These are phyloP conservation scores for Aspergillus carlsbadensis DNA, from an alignment of 495 filamentous ascomycete genomes.

Conservation along the genomic window DNA sequence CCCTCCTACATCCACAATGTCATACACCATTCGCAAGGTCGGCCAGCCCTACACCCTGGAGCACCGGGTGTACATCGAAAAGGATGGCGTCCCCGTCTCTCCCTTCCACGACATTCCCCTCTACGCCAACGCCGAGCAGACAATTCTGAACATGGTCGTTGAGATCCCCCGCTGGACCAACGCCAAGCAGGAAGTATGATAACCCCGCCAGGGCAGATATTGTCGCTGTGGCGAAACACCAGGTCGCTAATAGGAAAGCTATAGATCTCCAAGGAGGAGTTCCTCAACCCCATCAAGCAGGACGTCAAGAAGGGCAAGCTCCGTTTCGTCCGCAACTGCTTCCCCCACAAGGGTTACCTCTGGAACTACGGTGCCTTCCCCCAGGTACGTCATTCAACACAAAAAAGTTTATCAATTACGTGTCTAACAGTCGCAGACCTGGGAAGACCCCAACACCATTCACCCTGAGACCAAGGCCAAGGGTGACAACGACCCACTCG, in stretches of 20 bases:
- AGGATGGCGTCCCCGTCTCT: constrained; percentile 90
- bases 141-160: constrained; percentile 97
- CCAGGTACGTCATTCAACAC: constrained; percentile 58
- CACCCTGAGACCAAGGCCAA: constrained; percentile 99
- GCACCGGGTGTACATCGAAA: constrained; percentile 96
- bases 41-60: constrained; percentile 89
- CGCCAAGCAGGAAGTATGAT: constrained; percentile 90
- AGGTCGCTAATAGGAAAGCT: constrained; percentile 11
- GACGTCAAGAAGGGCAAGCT: constrained; percentile 59
- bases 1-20: constrained; percentile 37
- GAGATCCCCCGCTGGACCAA: constrained; percentile 99
- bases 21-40: constrained; percentile 76
- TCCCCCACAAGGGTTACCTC: constrained; percentile 99
- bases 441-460: constrained; percentile 94
- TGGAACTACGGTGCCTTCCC: constrained; percentile 99
- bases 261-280: constrained; percentile 92
- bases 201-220: constrained; percentile 7
- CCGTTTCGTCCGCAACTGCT: constrained; percentile 98
- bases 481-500: constrained; percentile 98
- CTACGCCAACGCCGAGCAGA: constrained; percentile 91
- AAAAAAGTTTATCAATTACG: background rate
- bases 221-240: constrained; percentile 3
- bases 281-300: constrained; percentile 95
- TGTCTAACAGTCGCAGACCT: constrained; percentile 63
- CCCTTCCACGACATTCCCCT: constrained; percentile 99